phyloP scores from a whole-genome alignment of 129 eudicot genomes.

The Flaveria robusta region DNA sequence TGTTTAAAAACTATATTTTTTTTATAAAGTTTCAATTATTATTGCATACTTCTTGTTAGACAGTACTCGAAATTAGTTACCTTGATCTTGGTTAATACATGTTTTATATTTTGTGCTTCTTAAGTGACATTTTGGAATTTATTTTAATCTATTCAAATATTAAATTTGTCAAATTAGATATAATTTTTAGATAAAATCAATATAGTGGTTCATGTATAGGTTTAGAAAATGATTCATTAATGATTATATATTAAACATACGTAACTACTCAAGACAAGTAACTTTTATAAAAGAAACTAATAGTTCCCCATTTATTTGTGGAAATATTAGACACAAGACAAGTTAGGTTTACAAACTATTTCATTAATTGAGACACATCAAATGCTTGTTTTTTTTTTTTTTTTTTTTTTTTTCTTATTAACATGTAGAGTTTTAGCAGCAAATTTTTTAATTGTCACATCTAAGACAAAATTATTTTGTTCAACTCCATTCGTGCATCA shows the following conservation, averaged over 20 bases:
- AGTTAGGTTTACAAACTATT: not conserved
- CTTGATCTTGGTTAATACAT: not conserved
- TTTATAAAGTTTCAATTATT: not conserved
- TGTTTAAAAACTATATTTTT: not conserved
- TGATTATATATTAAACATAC: constrained; percentile 9
- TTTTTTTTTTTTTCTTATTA: no score
- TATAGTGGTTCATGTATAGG: not conserved
- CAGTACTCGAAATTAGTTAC: not conserved
- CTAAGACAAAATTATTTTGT: not conserved
- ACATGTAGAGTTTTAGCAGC: not conserved
- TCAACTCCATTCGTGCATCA: not conserved
- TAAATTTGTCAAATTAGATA: not conserved
- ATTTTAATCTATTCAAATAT: not conserved
- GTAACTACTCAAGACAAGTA: not conserved
- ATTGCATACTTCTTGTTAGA: not conserved
- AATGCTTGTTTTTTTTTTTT: no score
- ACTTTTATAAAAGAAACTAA: not conserved
- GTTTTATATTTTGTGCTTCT: not conserved
- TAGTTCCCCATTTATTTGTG: not conserved
- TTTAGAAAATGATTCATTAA: not conserved
- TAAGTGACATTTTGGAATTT: not conserved
- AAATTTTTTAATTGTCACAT: not conserved
- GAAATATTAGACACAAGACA: not conserved
- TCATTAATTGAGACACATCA: not conserved
- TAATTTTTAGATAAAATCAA: not conserved